Conservation (phyloP, 169 alveolate genomes). For the Cryptosporidium andersoni region DNA sequence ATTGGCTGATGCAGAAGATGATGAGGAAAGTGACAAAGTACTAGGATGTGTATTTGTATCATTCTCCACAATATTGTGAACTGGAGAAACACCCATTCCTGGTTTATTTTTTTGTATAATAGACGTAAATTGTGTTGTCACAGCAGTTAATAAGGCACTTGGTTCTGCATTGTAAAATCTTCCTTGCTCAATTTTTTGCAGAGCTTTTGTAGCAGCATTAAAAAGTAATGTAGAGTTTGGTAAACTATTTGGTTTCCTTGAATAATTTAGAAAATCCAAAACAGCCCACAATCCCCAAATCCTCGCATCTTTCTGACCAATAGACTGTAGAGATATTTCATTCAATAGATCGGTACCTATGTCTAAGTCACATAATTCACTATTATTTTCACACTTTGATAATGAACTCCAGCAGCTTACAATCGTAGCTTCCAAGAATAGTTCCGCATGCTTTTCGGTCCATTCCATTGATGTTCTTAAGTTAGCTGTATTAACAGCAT, state of each 20-base stretch:
- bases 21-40: too few species aligned
- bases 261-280: slow-evolving; percentile 46
- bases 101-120: slow-evolving; percentile 63
- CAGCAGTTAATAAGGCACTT: slow-evolving; percentile 58
- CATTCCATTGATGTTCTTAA: slow-evolving; percentile 31
- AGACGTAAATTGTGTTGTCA: slow-evolving; percentile 53
- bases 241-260: slow-evolving; percentile 29
- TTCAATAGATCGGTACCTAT: slow-evolving; percentile 62
- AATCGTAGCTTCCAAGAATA: slow-evolving; percentile 60
- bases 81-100: not conserved
- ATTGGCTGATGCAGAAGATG: not conserved
- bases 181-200: slow-evolving; percentile 61
- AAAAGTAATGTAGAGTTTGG: slow-evolving; percentile 9
- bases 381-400: slow-evolving; percentile 28
- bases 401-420: slow-evolving; percentile 70
- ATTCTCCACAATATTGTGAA: too few species aligned
- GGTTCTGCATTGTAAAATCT: slow-evolving; percentile 56
- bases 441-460: slow-evolving; percentile 69
- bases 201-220: slow-evolving; percentile 57
- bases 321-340: slow-evolving; percentile 49
- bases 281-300: slow-evolving; percentile 71
- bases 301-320: slow-evolving; percentile 64
- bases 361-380: slow-evolving; percentile 42
- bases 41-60: too few species aligned
- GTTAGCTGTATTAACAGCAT: slow-evolving; percentile 66